Base-by-base conservation (phyloP, 2,329 filamentous ascomycete species). In the Trichoderma sp. region DNA sequence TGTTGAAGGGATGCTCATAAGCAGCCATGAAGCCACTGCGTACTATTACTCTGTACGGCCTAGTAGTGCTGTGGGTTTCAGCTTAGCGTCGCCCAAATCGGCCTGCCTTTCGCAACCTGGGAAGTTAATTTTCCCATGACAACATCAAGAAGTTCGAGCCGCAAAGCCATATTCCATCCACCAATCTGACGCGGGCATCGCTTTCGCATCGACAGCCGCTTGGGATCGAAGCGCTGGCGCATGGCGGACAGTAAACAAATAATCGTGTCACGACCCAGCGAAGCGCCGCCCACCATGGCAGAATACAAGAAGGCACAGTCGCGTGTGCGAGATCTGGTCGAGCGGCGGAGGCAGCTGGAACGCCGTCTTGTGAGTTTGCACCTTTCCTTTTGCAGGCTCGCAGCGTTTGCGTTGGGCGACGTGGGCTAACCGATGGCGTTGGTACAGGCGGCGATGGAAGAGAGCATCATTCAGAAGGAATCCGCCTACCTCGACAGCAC, bases 401-500 rank as follows among this genome's bases (percentile, higher is more conserved):
- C 3, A 10, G 45, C 35, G 37, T 52, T 19, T n/a, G 12, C 12
- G 6, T 15, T 34, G 6, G n/a, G 6, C 6, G n/a, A n/a, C 22
- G 13, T 6, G 6, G 12, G 65, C 35, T 57, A 35, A 68, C 6
- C n/a, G 27, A 29, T 32, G 27, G 17, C 6, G 4, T 22, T 29
- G 15, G 5, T 17, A 9, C 61, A 81, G 80, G 76, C 73, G 7
- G 75, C 79, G 53, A 73, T 82, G 68, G 95, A 99, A 82, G 92
- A 97, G 59, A 86, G 87, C 71, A 98, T 99, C 74, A 89, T 87
- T 76, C 89, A 90, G 71, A 90, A 92, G 75, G 95, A 99, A 79
- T 88, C 90, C 68, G 86, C 90, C 19, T 99, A 99, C 78, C 88
- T 99, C 61, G 94, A 98, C 78, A 93, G 93, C 74, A 96, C 93